Evolutionary conservation across 768 basidiomycete species (phyloP).

Genomic region (Suillus subaureus): DNA sequence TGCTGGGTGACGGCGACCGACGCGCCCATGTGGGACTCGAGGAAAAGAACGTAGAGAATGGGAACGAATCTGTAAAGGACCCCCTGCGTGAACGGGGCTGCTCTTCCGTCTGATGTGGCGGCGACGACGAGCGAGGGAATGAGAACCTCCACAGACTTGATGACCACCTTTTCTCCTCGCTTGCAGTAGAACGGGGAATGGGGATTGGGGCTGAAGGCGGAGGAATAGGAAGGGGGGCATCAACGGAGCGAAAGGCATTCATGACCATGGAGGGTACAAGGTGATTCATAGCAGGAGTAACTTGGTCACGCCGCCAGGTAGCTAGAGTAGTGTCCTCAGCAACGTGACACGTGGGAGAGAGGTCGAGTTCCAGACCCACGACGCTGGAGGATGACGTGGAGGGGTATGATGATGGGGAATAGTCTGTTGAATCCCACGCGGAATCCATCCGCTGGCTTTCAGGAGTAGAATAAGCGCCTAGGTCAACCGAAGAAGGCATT

Average conservation of each 20-base stretch:
- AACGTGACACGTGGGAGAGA: slow-evolving; percentile 32
- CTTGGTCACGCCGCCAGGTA: slow-evolving; percentile 34
- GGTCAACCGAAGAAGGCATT: slow-evolving; percentile 41
- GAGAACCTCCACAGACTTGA: slow-evolving; percentile 38
- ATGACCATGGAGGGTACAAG: slow-evolving; percentile 27
- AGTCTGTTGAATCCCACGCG: slow-evolving; percentile 52
- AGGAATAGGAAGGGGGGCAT: slow-evolving; percentile 19
- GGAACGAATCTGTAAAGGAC: slow-evolving; percentile 46
- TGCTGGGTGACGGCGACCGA: slow-evolving; percentile 43
- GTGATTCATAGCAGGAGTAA: slow-evolving; percentile 27
- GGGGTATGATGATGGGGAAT: slow-evolving; percentile 48
- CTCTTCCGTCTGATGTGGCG: slow-evolving; percentile 31
- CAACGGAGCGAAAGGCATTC: slow-evolving; percentile 19
- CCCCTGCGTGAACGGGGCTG: slow-evolving; percentile 31
- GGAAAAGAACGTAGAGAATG: slow-evolving; percentile 41
- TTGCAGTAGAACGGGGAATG: slow-evolving; percentile 31
- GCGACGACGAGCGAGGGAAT: slow-evolving; percentile 32
- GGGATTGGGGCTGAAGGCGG: slow-evolving; percentile 32
- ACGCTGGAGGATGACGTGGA: slow-evolving; percentile 40
- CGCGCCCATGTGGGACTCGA: slow-evolving; percentile 35
- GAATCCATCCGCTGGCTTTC: slow-evolving; percentile 56
- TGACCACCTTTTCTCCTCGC: slow-evolving; percentile 37
- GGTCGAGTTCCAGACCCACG: slow-evolving; percentile 34
- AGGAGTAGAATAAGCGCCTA: slow-evolving; percentile 42
- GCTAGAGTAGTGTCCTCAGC: slow-evolving; percentile 33